phyloP scores from a whole-genome alignment of 2,329 filamentous ascomycete species.

The Colletotrichum musicola region DNA sequence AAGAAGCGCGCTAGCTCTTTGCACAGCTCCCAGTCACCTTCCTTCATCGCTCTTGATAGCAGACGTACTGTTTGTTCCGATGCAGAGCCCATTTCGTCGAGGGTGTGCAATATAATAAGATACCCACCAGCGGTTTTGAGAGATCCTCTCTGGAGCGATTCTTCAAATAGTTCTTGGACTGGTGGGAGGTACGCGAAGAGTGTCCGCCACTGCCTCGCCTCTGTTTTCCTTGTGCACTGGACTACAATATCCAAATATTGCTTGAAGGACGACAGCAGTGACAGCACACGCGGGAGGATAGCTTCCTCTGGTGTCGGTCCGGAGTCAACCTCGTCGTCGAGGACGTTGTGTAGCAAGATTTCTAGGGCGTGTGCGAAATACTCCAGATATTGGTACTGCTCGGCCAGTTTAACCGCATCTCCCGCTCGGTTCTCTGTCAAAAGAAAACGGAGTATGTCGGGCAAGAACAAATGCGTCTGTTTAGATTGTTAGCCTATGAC shows the following conservation, averaged over 20 bases:
- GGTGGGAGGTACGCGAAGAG: conserved; percentile 92
- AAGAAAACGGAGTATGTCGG: conserved; percentile 85
- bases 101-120: conserved; percentile 91
- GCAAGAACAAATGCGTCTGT: conserved; percentile 92
- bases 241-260: conserved; percentile 95
- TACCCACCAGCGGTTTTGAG: conserved; percentile 97
- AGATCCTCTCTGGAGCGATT: conserved; percentile 85
- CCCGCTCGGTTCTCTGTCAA: conserved; percentile 81
- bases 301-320: conserved; percentile 73
- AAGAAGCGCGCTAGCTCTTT: conserved; percentile 96
- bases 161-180: conserved; percentile 92
- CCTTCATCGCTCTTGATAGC: conserved; percentile 82
- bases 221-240: conserved; percentile 97
- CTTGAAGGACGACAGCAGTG: conserved; percentile 77
- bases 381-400: conserved; percentile 86
- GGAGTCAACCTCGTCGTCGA: conserved; percentile 92
- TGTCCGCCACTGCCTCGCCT: conserved; percentile 94
- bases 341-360: conserved; percentile 89
- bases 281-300: conserved; percentile 73
- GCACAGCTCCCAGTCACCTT: conserved; percentile 94
- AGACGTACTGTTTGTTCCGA: conserved; percentile 85
- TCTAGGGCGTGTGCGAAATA: conserved; percentile 96
- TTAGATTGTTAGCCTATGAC: conserved; percentile 62
- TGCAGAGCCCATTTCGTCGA: conserved; percentile 76
- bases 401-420: conserved; percentile 84